Evolutionary conservation across 805 yeast genomes (phyloP).

Genomic region (Jamesozyma gamospora): DNA sequence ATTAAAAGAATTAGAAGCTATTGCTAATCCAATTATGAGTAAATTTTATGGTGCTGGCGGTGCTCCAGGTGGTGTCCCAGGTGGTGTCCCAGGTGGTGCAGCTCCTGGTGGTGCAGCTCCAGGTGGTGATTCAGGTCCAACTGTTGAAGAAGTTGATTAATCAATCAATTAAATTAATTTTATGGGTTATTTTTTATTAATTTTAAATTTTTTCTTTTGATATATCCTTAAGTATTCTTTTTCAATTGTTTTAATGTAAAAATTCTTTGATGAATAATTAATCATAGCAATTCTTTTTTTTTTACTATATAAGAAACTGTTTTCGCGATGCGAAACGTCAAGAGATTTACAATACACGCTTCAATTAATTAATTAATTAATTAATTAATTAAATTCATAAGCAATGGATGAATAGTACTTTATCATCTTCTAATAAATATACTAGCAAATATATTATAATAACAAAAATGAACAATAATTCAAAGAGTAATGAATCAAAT

Average conservation of each 20-base stretch:
- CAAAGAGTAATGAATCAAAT: no score
- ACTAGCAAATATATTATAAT: no score
- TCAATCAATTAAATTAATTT: no score
- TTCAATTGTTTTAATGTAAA: not conserved
- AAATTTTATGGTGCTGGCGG: constrained; percentile 95
- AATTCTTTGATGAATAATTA: not conserved
- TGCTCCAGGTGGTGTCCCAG: constrained; percentile 50
- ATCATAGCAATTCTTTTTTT: not conserved
- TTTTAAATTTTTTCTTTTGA: not conserved
- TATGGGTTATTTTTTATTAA: no score
- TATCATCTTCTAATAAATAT: no score
- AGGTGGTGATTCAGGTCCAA: constrained; percentile 48
- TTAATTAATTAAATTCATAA: no score
- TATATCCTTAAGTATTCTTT: not conserved
- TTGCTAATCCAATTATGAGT: constrained; percentile 94
- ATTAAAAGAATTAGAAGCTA: constrained; percentile 91
- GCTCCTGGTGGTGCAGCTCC: constrained; percentile 28
- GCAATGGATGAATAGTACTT: no score
- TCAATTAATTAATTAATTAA: not conserved
- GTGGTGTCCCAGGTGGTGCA: constrained; percentile 42
- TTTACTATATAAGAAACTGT: not conserved
- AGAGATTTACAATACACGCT: not conserved
- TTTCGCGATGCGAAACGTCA: not conserved
- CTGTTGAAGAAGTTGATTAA: constrained; percentile 73
- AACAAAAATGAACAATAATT: no score